These are phyloP conservation scores for Stentor roeselii DNA, from an alignment of 73 alveolate genomes.

Conservation along the genomic window DNA sequence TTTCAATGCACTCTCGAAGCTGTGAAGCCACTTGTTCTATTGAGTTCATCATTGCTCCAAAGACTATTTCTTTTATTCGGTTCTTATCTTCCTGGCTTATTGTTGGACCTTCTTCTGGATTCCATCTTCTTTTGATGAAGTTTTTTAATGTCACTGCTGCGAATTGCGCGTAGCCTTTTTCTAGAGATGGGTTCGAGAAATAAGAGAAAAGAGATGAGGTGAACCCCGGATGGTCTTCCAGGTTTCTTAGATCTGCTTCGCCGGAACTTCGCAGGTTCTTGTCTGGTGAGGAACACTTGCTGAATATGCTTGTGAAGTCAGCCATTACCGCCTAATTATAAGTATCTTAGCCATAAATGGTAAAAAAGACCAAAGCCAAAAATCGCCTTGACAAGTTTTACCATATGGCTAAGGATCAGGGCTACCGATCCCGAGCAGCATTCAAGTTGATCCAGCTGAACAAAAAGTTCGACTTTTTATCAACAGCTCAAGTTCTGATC, in stretches of 20 bases:
- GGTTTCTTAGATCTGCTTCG: background rate
- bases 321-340: constrained; percentile 25
- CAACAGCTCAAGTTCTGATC: constrained; percentile 85
- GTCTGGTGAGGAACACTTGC: background rate
- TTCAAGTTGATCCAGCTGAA: constrained; percentile 95
- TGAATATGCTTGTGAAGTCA: background rate
- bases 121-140: constrained; percentile 15
- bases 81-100: background rate
- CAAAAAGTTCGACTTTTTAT: constrained; percentile 86
- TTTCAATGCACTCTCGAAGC: constrained; percentile 9
- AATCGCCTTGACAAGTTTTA: constrained; percentile 35
- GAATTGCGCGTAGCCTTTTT: background rate
- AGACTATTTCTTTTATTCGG: background rate
- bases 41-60: background rate
- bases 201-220: background rate
- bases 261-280: background rate
- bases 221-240: background rate
- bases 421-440: constrained; percentile 97
- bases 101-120: constrained; percentile 24
- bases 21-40: background rate
- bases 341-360: constrained; percentile 7
- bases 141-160: constrained; percentile 24
- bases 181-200: background rate
- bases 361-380: constrained; percentile 40
- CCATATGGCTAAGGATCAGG: constrained; percentile 27